A percentile compares a stretch with the other conserved stretches of the same genome.
phyloP scores from a whole-genome alignment of 306 rosid genomes.

The Trifolium fragiferum region DNA sequence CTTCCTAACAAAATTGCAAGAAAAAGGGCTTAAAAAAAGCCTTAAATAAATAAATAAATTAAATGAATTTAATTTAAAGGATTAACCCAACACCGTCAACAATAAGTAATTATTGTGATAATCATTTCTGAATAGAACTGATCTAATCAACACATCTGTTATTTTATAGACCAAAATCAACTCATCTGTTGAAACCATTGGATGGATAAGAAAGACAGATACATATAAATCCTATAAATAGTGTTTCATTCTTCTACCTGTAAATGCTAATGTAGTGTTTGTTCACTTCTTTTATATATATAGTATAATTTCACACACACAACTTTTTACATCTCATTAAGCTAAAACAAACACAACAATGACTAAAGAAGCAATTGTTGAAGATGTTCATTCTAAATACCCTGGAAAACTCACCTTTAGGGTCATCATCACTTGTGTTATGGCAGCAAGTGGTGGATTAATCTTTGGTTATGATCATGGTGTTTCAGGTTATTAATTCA shows the following conservation, averaged over 20 bases:
- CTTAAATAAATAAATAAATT: too few relatives aligned
- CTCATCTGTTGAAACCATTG: conserved; percentile 10
- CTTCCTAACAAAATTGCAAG: too few relatives aligned
- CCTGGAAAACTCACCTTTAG: conserved; percentile 60
- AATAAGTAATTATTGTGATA: background rate
- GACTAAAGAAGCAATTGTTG: conserved; percentile 10
- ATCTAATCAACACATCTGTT: background rate
- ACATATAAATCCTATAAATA: conserved; percentile 18
- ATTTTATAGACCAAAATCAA: too few relatives aligned
- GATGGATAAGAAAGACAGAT: conserved; percentile 12
- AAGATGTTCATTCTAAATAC: conserved; percentile 39
- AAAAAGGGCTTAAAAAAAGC: too few relatives aligned
- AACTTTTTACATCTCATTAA: background rate
- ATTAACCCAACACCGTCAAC: too few relatives aligned
- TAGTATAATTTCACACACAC: background rate
- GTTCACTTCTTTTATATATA: background rate
- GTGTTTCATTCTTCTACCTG: background rate
- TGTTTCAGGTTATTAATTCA: conserved; percentile 69
- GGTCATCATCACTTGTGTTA: conserved; percentile 58
- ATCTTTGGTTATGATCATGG: conserved; percentile 91
- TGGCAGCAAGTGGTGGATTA: conserved; percentile 75
- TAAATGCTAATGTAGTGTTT: background rate
- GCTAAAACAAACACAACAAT: background rate
- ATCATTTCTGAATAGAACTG: background rate
- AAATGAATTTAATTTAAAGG: too few relatives aligned